These are phyloP conservation scores for Xylaria arbuscula DNA, from an alignment of 2,329 filamentous ascomycete genomes.

Conservation along the genomic window DNA sequence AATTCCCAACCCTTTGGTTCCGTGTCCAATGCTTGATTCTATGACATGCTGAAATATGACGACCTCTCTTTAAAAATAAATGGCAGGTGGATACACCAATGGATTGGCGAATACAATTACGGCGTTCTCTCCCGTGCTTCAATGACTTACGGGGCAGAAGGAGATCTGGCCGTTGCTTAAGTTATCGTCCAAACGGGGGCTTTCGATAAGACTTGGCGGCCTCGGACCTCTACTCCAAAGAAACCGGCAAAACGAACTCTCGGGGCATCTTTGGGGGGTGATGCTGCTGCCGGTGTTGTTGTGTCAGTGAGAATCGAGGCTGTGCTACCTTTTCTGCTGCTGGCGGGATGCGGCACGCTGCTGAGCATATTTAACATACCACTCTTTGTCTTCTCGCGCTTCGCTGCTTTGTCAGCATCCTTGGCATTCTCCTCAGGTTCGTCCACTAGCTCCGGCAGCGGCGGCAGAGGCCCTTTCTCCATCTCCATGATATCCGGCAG, in stretches of 20 bases:
- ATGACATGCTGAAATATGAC: slow-evolving; percentile 33
- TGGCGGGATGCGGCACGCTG: slow-evolving; percentile 46
- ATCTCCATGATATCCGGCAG: slow-evolving; percentile 84
- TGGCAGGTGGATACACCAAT: slow-evolving; percentile 10
- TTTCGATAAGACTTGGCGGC: slow-evolving; percentile 79
- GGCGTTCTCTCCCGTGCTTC: slow-evolving; percentile 9
- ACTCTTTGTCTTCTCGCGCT: slow-evolving; percentile 59
- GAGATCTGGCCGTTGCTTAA: slow-evolving; percentile 39
- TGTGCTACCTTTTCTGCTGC: slow-evolving; percentile 51
- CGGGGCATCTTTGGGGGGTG: slow-evolving; percentile 58
- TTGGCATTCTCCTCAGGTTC: slow-evolving; percentile 54
- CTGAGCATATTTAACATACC: slow-evolving; percentile 58
- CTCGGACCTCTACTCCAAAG: slow-evolving; percentile 77
- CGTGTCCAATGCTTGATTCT: slow-evolving; percentile 31
- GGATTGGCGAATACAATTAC: background rate
- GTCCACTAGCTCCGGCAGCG: slow-evolving; percentile 59
- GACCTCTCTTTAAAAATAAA: background rate
- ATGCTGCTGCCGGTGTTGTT: slow-evolving; percentile 48
- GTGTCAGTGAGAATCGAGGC: slow-evolving; percentile 57
- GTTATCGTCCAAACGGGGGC: slow-evolving; percentile 76
- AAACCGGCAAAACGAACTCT: slow-evolving; percentile 82
- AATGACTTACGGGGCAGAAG: slow-evolving; percentile 1
- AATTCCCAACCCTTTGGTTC: slow-evolving; percentile 16
- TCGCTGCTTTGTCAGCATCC: slow-evolving; percentile 53
- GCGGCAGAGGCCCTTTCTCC: slow-evolving; percentile 76